A percentile compares a stretch with the other conserved stretches of the same genome.
Conservation (phyloP, 345 rosid species). For the Geranium rotundifolium region DNA sequence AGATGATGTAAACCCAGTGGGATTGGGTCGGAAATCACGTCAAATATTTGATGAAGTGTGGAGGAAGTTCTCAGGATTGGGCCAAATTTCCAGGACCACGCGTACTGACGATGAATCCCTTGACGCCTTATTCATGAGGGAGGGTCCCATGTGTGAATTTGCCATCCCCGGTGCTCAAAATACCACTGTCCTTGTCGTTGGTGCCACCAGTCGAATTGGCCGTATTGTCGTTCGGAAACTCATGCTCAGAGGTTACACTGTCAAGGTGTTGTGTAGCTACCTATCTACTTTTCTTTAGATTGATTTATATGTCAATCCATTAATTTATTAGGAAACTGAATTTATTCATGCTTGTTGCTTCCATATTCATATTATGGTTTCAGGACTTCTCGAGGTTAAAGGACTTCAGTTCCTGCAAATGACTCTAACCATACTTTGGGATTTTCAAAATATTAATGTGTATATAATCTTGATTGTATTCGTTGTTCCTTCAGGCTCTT, state of each 20-base stretch:
- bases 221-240: slow-evolving; percentile 91
- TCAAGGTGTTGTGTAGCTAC: slow-evolving; percentile 37
- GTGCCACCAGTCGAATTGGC: slow-evolving; percentile 87
- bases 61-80: slow-evolving; percentile 91
- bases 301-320: not conserved
- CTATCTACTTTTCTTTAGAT: not conserved
- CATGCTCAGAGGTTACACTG: slow-evolving; percentile 87
- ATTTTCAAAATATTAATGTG: not conserved
- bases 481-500: slow-evolving; percentile 34
- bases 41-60: slow-evolving; percentile 90
- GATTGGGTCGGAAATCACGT: slow-evolving; percentile 70
- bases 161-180: slow-evolving; percentile 87
- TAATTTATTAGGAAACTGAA: not conserved
- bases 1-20: slow-evolving; percentile 86
- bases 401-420: not conserved
- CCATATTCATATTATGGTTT: not conserved
- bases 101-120: slow-evolving; percentile 59
- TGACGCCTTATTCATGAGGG: slow-evolving; percentile 57
- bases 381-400: not conserved
- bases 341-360: not conserved
- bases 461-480: not conserved
- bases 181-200: slow-evolving; percentile 85
- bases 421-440: not conserved
- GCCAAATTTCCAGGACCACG: slow-evolving; percentile 80
- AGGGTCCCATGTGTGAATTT: slow-evolving; percentile 96